phyloP scores from a whole-genome alignment of 2,329 filamentous ascomycete species.

The Pseudogymnoascus sp. region DNA sequence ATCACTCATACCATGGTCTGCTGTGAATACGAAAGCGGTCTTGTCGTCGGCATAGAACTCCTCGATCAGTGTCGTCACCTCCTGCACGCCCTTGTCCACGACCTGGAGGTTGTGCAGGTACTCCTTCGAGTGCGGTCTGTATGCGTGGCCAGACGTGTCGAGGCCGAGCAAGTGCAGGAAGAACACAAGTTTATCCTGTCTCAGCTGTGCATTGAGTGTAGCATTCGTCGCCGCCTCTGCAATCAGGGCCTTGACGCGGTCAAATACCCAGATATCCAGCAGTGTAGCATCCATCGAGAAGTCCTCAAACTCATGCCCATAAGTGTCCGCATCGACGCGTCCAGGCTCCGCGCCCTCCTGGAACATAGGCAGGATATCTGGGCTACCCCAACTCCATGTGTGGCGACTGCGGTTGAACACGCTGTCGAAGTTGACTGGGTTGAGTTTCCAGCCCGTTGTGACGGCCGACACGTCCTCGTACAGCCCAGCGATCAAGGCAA shows the following conservation, averaged over 20 bases:
- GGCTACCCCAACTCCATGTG: conserved; percentile 98
- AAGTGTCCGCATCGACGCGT: conserved; percentile 77
- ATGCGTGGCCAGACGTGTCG: conserved; percentile 80
- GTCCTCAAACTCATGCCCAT: conserved; percentile 79
- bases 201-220: conserved; percentile 62
- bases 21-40: conserved; percentile 93
- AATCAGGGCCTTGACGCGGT: conserved; percentile 83
- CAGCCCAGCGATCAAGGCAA: conserved; percentile 88
- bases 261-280: conserved; percentile 92
- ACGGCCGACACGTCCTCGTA: conserved; percentile 98
- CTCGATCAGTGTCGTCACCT: conserved; percentile 72
- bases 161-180: conserved; percentile 89
- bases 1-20: conserved; percentile 98
- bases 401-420: conserved; percentile 95
- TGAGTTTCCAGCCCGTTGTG: conserved; percentile 95
- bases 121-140: conserved; percentile 87
- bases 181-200: conserved; percentile 83
- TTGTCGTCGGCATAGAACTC: conserved; percentile 77
- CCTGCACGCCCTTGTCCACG: conserved; percentile 81
- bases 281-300: conserved; percentile 74
- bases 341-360: conserved; percentile 83
- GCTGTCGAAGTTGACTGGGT: conserved; percentile 96
- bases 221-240: conserved; percentile 67
- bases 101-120: conserved; percentile 92
- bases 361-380: conserved; percentile 97